A percentile compares a stretch with the other conserved stretches of the same genome.
These are phyloP conservation scores for Fusarium mexicanum DNA, from an alignment of 2,329 filamentous ascomycete species.

Conservation along the genomic window DNA sequence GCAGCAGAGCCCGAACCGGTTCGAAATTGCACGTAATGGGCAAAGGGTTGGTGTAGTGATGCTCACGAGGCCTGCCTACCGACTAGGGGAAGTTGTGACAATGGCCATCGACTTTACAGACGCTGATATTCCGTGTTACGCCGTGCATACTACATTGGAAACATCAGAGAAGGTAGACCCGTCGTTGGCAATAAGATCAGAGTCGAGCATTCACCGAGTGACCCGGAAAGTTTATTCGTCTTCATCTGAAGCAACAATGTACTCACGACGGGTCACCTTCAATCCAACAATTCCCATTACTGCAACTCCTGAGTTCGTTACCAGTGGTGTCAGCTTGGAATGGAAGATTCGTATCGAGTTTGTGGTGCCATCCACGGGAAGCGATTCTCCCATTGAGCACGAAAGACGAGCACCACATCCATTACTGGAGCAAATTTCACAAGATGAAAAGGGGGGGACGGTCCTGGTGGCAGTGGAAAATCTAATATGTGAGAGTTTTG, in stretches of 20 bases:
- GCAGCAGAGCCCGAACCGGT: slow-evolving; percentile 88
- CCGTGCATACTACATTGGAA: slow-evolving; percentile 84
- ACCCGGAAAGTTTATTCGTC: slow-evolving; percentile 84
- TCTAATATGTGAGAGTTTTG: slow-evolving; percentile 87
- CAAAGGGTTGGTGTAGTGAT: slow-evolving; percentile 90
- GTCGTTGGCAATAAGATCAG: slow-evolving; percentile 82
- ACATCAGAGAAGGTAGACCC: slow-evolving; percentile 85
- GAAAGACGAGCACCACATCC: slow-evolving; percentile 48
- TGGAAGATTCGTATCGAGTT: slow-evolving; percentile 95
- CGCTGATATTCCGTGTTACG: slow-evolving; percentile 84
- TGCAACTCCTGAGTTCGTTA: slow-evolving; percentile 91
- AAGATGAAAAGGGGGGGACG: slow-evolving; percentile 78
- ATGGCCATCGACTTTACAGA: slow-evolving; percentile 85
- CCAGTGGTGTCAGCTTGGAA: slow-evolving; percentile 84
- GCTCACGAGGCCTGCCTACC: slow-evolving; percentile 86
- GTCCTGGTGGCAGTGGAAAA: slow-evolving; percentile 82
- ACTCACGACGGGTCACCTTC: slow-evolving; percentile 81
- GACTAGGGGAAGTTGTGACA: slow-evolving; percentile 86
- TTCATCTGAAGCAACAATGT: slow-evolving; percentile 84
- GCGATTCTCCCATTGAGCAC: slow-evolving; percentile 30
- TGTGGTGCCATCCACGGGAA: slow-evolving; percentile 73
- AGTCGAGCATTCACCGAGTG: slow-evolving; percentile 85
- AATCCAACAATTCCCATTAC: slow-evolving; percentile 82
- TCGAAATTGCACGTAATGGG: slow-evolving; percentile 94
- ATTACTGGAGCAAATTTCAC: slow-evolving; percentile 81